These are phyloP conservation scores for Akanthomyces lecanii DNA, from an alignment of 2,329 filamentous ascomycete species.

Conservation along the genomic window DNA sequence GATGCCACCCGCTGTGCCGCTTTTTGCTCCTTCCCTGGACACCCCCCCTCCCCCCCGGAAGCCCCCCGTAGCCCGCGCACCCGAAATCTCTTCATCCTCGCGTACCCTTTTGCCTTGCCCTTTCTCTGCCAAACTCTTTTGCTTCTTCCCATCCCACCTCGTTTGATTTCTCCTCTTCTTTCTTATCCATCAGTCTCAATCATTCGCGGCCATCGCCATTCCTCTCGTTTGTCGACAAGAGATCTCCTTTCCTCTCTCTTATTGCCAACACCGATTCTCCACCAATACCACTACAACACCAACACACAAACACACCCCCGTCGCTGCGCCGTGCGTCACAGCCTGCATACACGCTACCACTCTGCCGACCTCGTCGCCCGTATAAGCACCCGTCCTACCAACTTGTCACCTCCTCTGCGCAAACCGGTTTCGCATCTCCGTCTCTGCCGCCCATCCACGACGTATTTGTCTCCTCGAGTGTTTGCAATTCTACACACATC, in stretches of 20 bases:
- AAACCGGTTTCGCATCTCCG: constrained; percentile 2
- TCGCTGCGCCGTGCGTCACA: constrained; percentile 10
- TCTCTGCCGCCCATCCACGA: not conserved
- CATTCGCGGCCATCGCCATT: not conserved
- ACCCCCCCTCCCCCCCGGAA: not conserved
- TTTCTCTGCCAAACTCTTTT: not conserved
- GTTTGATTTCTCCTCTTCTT: not conserved
- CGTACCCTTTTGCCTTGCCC: not conserved
- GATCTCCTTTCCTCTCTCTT: not conserved
- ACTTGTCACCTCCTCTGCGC: not conserved
- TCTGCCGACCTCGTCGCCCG: not conserved
- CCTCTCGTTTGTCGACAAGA: constrained; percentile 1
- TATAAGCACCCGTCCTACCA: constrained; percentile 1
- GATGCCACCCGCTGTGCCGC: not conserved
- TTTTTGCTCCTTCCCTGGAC: not conserved
- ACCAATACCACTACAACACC: constrained; percentile 1
- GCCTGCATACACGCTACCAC: constrained; percentile 5
- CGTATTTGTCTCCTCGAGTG: not conserved
- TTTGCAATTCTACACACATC: not conserved
- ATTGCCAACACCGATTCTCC: not conserved
- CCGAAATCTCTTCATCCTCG: constrained; percentile 15
- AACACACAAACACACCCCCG: constrained; percentile 5
- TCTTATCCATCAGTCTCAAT: not conserved
- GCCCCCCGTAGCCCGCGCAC: not conserved
- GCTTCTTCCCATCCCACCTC: not conserved